Evolutionary conservation across 2,329 filamentous ascomycete genomes (phyloP), one percentile per base, ranked within the genome.

Genomic region (Pyrenophora graminea): DNA sequence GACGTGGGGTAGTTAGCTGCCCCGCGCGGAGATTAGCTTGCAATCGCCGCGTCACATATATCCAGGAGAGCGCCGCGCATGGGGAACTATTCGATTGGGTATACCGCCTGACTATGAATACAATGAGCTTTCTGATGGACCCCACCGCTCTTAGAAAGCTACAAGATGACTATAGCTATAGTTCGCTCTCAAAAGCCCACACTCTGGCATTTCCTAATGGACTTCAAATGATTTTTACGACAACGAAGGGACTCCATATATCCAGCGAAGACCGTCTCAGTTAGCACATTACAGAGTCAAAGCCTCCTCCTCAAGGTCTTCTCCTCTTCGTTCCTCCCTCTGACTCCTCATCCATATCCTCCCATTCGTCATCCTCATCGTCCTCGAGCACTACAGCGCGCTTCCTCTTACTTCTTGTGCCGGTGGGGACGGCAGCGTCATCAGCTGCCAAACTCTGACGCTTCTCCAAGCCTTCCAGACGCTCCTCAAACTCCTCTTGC

Each of bases 401-500:
- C 63, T 74, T 76, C 32, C 59, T 62, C 51, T 51, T 63, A 25
- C 50, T 59, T 12, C 45, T 59, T 6, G 50, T 53, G 0, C 61
- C 61, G 9, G 56, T 60, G 3, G 51, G 45, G 1, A 48, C 46
- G 9, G 51, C 44, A 30, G 38, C 55, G 30, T 61, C 59, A 9
- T 64, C 67, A 6, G 47, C 50, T 2, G 40, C 58, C 52, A 61
- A 66, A 19, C 54, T 55, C 17, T 51, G 70, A 27, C 71, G 66
- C 62, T 67, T 71, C 58, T 74, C 68, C 2, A 77, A 69, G 21
- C 64, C 74, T 45, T 83, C 79, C 32, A 93, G 73, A 34, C 91
- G 76, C 45, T 84, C 80, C n/a, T 82, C 82, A 70, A 91, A 93
- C 60, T 91, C 89, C 43, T 85, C 81, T 64, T 89, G 83, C 13